A percentile compares a stretch with the other conserved stretches of the same genome.
Evolutionary conservation across 345 rosid genomes (phyloP).

Genomic region (Chamaenerion angustifolium): DNA sequence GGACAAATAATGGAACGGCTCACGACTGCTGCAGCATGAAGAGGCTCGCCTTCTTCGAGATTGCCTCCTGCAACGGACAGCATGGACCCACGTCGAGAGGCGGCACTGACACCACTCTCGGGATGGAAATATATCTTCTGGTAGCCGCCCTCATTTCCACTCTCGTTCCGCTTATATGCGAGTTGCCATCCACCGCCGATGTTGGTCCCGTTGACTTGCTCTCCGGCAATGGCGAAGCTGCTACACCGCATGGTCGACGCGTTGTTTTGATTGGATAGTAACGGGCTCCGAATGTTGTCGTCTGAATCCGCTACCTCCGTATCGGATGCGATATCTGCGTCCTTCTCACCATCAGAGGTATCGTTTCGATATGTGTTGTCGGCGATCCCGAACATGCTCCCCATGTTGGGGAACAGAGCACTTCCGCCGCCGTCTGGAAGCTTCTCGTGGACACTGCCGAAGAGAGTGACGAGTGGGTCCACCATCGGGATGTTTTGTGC

Average conservation of each 20-base stretch:
- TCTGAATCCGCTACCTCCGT: constrained; percentile 7
- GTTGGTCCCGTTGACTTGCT: constrained; percentile 13
- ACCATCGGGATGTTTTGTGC: constrained; percentile 12
- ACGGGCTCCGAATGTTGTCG: neutral
- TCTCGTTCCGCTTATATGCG: constrained; percentile 22
- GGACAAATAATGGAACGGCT: constrained; percentile 19
- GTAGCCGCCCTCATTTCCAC: constrained; percentile 18
- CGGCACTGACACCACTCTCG: constrained; percentile 7
- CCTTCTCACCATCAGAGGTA: no score
- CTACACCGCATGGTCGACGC: no score
- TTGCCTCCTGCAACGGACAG: constrained; percentile 10
- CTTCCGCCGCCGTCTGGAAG: neutral
- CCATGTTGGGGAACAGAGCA: constrained; percentile 9
- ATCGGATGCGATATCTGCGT: constrained; percentile 1
- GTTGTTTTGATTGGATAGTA: no score
- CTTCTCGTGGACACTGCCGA: constrained; percentile 15
- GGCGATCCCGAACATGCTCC: constrained; percentile 12
- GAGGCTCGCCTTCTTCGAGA: constrained; percentile 9
- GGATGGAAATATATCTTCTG: constrained; percentile 26
- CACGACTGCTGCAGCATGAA: constrained; percentile 28
- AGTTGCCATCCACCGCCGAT: constrained; percentile 41
- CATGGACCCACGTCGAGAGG: constrained; percentile 17
- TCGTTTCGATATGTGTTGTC: constrained; percentile 8
- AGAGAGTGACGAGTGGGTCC: constrained; percentile 29
- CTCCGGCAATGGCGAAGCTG: constrained; percentile 1